phyloP scores from a whole-genome alignment of 352 stramenopile genomes.

The Phytopythium litorale region DNA sequence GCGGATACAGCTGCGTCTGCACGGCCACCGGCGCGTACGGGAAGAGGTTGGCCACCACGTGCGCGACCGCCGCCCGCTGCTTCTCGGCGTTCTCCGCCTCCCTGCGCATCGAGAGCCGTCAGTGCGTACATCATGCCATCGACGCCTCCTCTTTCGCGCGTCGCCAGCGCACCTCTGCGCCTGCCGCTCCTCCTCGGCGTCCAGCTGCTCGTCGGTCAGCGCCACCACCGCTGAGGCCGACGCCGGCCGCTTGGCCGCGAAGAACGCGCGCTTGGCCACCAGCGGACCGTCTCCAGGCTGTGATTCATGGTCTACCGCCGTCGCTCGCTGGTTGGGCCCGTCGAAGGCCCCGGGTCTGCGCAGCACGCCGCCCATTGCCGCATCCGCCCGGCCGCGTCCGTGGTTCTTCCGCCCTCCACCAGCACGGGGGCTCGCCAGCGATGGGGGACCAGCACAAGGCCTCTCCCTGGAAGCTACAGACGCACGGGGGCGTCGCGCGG shows the following conservation, averaged over 20 bases:
- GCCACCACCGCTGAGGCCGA: conserved; percentile 13
- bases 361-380: conserved; percentile 33
- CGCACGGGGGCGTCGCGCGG: no score
- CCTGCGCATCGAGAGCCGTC: conserved; percentile 11
- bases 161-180: conserved; percentile 10
- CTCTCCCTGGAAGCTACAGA: no score
- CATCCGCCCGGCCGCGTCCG: no score
- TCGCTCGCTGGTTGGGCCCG: no score
- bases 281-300: neutral
- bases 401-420: no score
- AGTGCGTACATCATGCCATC: neutral
- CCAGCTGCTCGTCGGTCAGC: conserved; percentile 37
- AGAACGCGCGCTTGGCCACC: conserved; percentile 15
- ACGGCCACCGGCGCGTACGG: conserved; percentile 73
- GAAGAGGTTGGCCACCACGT: conserved; percentile 78
- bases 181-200: conserved; percentile 54
- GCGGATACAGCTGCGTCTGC: conserved; percentile 67
- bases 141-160: conserved; percentile 28
- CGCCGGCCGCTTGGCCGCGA: conserved; percentile 14
- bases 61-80: conserved; percentile 48
- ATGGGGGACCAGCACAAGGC: no score
- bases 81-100: conserved; percentile 40
- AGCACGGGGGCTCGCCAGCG: no score
- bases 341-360: conserved; percentile 21
- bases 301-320: no score